Evolutionary conservation across 148 eudicot species (phyloP).

Genomic region (Cornus controversa): DNA sequence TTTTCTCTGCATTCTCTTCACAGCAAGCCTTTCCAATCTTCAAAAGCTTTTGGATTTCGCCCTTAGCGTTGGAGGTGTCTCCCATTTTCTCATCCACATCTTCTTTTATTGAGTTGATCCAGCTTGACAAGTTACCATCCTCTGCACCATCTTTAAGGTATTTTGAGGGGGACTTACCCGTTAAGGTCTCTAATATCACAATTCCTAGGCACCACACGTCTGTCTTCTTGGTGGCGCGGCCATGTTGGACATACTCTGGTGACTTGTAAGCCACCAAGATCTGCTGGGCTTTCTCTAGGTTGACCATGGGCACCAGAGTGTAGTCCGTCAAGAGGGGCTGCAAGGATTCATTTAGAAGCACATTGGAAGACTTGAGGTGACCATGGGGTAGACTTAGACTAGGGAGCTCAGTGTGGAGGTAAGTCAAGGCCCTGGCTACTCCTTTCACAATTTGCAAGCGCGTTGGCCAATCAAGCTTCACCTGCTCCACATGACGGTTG

Average conservation of each 20-base stretch:
- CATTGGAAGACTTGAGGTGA: constrained; percentile 80
- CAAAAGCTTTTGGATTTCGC: constrained; percentile 54
- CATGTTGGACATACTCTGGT: constrained; percentile 52
- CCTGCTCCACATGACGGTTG: constrained; percentile 27
- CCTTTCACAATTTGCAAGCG: constrained; percentile 67
- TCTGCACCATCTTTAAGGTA: constrained; percentile 29
- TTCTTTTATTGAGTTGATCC: constrained; percentile 41
- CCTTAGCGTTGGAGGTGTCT: constrained; percentile 19
- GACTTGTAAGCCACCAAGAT: constrained; percentile 66
- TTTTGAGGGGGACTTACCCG: constrained; percentile 60
- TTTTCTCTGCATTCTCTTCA: constrained; percentile 50
- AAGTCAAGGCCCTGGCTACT: constrained; percentile 56
- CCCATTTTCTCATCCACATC: constrained; percentile 55
- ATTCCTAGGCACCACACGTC: constrained; percentile 77
- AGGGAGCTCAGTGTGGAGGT: constrained; percentile 64
- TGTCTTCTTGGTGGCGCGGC: constrained; percentile 43
- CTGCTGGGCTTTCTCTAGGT: constrained; percentile 47
- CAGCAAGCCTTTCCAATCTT: constrained; percentile 55
- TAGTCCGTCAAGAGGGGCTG: constrained; percentile 71
- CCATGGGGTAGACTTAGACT: constrained; percentile 58
- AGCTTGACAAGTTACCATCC: not conserved
- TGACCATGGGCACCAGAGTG: constrained; percentile 56
- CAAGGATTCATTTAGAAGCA: constrained; percentile 45
- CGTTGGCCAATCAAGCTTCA: constrained; percentile 56
- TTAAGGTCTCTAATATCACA: constrained; percentile 57